A percentile compares a stretch with the other conserved stretches of the same genome.
Conservation (phyloP, 208 protist genomes). For the Acanthamoeba rhysodes region DNA sequence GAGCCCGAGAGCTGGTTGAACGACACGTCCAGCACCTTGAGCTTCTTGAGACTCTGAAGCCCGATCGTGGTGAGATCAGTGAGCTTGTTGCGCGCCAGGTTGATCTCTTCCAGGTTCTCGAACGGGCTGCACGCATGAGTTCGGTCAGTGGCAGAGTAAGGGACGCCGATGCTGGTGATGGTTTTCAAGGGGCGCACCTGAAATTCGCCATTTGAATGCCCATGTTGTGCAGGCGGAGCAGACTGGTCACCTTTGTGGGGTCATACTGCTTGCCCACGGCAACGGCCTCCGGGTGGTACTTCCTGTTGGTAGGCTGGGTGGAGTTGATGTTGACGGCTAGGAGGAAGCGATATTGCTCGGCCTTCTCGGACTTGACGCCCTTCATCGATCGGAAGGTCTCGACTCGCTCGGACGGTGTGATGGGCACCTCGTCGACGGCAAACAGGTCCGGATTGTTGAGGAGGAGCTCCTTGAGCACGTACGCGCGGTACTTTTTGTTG, state of each 20-base stretch:
- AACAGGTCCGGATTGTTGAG: constrained; percentile 55
- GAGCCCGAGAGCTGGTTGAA: constrained; percentile 57
- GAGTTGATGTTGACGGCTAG: constrained; percentile 51
- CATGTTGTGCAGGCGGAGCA: constrained; percentile 46
- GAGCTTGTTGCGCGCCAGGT: constrained; percentile 50
- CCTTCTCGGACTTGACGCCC: constrained; percentile 34
- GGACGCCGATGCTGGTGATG: background rate
- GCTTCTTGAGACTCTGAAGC: constrained; percentile 10
- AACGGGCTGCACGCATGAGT: background rate
- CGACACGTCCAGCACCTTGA: constrained; percentile 57
- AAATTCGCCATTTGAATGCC: constrained; percentile 9
- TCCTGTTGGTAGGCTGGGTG: constrained; percentile 51
- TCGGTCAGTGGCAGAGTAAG: background rate
- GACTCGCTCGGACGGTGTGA: constrained; percentile 33
- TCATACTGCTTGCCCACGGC: constrained; percentile 56
- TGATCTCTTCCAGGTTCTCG: constrained; percentile 50
- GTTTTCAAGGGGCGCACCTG: background rate
- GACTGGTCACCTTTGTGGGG: background rate
- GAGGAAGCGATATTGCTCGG: constrained; percentile 66
- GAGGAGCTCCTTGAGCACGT: constrained; percentile 49
- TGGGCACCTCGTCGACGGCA: constrained; percentile 41
- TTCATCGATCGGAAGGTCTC: constrained; percentile 57
- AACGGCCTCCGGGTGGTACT: constrained; percentile 47
- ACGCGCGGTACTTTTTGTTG: constrained; percentile 72
- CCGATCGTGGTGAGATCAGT: constrained; percentile 55